A percentile compares a stretch with the other conserved stretches of the same genome.
Conservation (phyloP, 169 alveolate species). For the Eimeria tenella region DNA sequence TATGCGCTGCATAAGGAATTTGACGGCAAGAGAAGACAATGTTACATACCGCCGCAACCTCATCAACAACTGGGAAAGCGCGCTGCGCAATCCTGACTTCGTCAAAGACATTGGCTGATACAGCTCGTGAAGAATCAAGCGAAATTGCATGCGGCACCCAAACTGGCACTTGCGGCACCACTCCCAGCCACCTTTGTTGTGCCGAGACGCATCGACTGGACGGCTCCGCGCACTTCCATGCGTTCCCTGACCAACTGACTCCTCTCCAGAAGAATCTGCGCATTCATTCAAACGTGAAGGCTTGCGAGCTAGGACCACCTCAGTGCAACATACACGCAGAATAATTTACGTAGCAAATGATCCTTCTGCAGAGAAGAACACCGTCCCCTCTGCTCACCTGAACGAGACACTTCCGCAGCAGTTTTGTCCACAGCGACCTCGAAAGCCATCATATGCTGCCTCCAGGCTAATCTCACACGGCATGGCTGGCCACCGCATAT, state of each 20-base stretch:
- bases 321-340: too few species aligned
- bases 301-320: too few species aligned
- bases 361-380: too few species aligned
- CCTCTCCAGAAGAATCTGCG: constrained; percentile 63
- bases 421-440: constrained; percentile 43
- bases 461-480: constrained; percentile 63
- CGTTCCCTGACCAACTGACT: background rate
- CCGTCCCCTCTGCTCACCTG: constrained; percentile 53
- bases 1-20: constrained; percentile 53
- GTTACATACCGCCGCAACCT: constrained; percentile 53
- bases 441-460: constrained; percentile 62
- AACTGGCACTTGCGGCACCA: constrained; percentile 59
- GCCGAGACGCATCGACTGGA: constrained; percentile 6
- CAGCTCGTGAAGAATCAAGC: constrained; percentile 64
- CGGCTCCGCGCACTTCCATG: constrained; percentile 10
- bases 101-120: constrained; percentile 60
- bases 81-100: constrained; percentile 43
- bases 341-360: too few species aligned
- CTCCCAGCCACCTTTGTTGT: constrained; percentile 58
- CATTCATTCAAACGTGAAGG: background rate
- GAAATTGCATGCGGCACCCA: constrained; percentile 72
- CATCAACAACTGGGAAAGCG: constrained; percentile 52
- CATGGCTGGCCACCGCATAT: constrained; percentile 44
- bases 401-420: constrained; percentile 40
- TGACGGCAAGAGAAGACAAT: constrained; percentile 46